Evolutionary conservation across 805 yeast genomes (phyloP), one percentile per base, ranked within the genome.

Genomic region (Debaryomyces maramus): DNA sequence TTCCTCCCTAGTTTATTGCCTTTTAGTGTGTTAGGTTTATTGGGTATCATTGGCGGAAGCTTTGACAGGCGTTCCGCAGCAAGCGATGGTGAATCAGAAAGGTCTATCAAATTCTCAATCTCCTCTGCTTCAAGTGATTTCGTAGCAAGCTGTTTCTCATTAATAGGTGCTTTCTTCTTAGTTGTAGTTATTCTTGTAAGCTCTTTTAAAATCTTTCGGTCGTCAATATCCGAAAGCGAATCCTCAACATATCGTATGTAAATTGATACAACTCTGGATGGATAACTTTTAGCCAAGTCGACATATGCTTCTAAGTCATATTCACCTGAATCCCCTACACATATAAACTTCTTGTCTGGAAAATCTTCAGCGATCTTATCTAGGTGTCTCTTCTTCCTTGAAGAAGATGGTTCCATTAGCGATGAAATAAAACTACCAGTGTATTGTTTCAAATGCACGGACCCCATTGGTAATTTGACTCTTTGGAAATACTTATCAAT

Each of bases 311-410:
- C 99, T 31, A 91, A 67, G 65, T 93, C 99, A 48, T 83, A 84
- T 56, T 93, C 99, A 1, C 98, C 98, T 2, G 97, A 84, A 58
- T 93, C 99, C 22, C 99, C 99, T 11, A 93, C 75, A 36, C 96
- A 67, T 17, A 93, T 74, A 57, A 93, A 91, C 52, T 77, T 81
- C 47, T 90, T 81, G 1, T 77, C 45, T 0, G 95, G 88, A 56
- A 88, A 91, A 54, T 90, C 96, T 2, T 64, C 58, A 17, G 88
- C 47, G 6, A 93, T 75, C 41, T 77, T 75, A 29, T 72, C 66
- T 38, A 95, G 70, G 1, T 88, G 75, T 9, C 75, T 73, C 44
- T 79, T 75, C 60, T 93, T 93, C 32, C 95, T 76, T 36, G 88
- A 88, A 3, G 85, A 81, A 2, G 93, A 82, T 0, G 97, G 95